Conservation (phyloP, 768 basidiomycete species). For the Tricholoma sp. region DNA sequence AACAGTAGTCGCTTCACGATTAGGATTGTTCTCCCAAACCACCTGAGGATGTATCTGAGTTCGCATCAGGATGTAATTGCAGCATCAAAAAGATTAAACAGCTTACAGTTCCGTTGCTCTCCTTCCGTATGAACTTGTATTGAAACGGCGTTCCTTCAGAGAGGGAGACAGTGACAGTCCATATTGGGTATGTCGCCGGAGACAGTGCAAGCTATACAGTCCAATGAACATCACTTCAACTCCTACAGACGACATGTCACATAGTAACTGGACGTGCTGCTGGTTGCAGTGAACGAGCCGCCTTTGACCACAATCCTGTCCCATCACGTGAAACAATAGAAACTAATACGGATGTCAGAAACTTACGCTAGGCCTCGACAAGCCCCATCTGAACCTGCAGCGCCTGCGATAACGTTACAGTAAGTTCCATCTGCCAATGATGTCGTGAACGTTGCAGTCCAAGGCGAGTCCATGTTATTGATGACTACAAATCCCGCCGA, state of each 20-base stretch:
- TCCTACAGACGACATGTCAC: too few relatives aligned
- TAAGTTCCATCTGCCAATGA: conserved; percentile 54
- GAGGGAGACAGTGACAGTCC: conserved; percentile 46
- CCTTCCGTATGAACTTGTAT: conserved; percentile 49
- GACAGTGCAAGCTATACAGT: conserved; percentile 29
- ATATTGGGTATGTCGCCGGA: conserved; percentile 47
- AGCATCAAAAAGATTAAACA: too few relatives aligned
- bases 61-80: too few relatives aligned
- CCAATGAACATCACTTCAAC: too few relatives aligned
- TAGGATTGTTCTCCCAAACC: conserved; percentile 54
- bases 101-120: too few relatives aligned
- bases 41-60: too few relatives aligned
- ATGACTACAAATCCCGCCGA: conserved; percentile 59
- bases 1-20: conserved; percentile 41
- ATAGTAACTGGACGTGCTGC: too few relatives aligned
- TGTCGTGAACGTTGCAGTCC: conserved; percentile 54
- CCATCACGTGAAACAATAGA: not conserved
- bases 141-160: conserved; percentile 46
- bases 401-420: conserved; percentile 60
- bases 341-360: not conserved
- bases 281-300: conserved; percentile 45
- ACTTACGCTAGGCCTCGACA: conserved; percentile 53
- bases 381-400: conserved; percentile 22
- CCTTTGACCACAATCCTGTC: conserved; percentile 43
- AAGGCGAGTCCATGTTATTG: conserved; percentile 54